Percentiles rank a stretch among this genome's conserved stretches.
phyloP scores from a whole-genome alignment of 306 rosid species.

The Castanopsis chinensis region DNA sequence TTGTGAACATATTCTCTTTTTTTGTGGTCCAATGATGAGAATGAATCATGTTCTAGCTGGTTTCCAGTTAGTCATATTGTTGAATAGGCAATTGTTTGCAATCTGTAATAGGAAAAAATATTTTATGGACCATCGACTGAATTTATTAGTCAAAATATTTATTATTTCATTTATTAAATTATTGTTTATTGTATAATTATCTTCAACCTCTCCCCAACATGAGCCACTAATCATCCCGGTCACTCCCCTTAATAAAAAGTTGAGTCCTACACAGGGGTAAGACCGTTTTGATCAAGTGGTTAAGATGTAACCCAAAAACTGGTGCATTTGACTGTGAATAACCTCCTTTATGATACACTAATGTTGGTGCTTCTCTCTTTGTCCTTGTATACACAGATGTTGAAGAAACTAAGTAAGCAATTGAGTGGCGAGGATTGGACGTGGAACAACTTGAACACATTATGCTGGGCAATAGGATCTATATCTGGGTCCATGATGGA shows the following conservation, averaged over 20 bases:
- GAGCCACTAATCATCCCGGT: background rate
- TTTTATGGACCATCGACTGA: background rate
- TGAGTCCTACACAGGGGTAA: too few relatives aligned
- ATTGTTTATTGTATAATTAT: too few relatives aligned
- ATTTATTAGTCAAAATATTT: background rate
- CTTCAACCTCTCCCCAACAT: too few relatives aligned
- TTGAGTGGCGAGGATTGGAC: constrained; percentile 98
- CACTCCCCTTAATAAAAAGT: too few relatives aligned
- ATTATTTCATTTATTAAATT: background rate
- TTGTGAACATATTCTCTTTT: background rate
- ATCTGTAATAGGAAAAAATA: background rate
- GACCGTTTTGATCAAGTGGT: too few relatives aligned
- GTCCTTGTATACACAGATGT: constrained; percentile 58
- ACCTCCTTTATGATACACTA: background rate
- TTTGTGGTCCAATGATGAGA: background rate
- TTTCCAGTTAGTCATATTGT: background rate
- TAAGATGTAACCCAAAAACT: too few relatives aligned
- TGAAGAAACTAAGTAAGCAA: constrained; percentile 87
- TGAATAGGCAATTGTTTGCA: background rate
- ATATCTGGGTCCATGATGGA: constrained; percentile 99
- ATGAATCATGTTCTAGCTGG: background rate
- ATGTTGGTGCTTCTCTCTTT: background rate
- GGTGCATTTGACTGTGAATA: too few relatives aligned
- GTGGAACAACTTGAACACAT: constrained; percentile 96
- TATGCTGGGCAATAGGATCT: constrained; percentile 99